Conservation (phyloP, 495 filamentous ascomycete genomes). For the Penicillium antarcticum region DNA sequence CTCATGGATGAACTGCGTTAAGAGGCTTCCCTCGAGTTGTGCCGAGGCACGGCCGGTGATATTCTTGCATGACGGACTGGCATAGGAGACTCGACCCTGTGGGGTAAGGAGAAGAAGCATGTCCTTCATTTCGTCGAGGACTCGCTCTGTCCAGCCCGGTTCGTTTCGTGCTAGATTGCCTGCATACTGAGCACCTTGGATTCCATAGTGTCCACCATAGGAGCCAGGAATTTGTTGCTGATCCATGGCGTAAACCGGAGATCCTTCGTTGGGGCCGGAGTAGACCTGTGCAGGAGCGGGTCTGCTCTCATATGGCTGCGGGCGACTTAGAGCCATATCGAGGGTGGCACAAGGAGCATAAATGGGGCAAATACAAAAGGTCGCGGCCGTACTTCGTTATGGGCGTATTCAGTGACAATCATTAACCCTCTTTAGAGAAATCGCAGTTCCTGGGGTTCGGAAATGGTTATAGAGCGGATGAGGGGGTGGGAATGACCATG, state of each 20-base stretch:
- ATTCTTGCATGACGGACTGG: slow-evolving; percentile 72
- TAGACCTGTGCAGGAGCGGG: slow-evolving; percentile 8
- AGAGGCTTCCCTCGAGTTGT: slow-evolving; percentile 69
- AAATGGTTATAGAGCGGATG: not conserved
- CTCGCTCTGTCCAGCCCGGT: slow-evolving; percentile 83
- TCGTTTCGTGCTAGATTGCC: slow-evolving; percentile 77
- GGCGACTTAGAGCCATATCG: slow-evolving; percentile 17
- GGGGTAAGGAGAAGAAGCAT: slow-evolving; percentile 83
- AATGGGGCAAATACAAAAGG: not conserved
- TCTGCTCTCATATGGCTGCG: slow-evolving; percentile 9
- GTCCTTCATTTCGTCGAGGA: slow-evolving; percentile 87
- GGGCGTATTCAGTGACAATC: not conserved
- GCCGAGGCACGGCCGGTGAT: slow-evolving; percentile 72
- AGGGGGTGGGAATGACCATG: not conserved
- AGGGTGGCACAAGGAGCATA: not conserved
- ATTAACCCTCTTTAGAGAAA: not conserved
- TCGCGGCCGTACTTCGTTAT: not conserved
- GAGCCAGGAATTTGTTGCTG: slow-evolving; percentile 15
- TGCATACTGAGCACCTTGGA: slow-evolving; percentile 42
- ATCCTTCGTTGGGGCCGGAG: slow-evolving; percentile 10
- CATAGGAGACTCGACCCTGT: slow-evolving; percentile 78
- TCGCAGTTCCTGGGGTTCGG: not conserved
- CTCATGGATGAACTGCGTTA: slow-evolving; percentile 78
- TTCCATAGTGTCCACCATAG: slow-evolving; percentile 46
- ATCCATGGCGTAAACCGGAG: slow-evolving; percentile 12